Evolutionary conservation across 192 early-diverging fungal genomes (phyloP).

Genomic region (Mortierella claussenii): DNA sequence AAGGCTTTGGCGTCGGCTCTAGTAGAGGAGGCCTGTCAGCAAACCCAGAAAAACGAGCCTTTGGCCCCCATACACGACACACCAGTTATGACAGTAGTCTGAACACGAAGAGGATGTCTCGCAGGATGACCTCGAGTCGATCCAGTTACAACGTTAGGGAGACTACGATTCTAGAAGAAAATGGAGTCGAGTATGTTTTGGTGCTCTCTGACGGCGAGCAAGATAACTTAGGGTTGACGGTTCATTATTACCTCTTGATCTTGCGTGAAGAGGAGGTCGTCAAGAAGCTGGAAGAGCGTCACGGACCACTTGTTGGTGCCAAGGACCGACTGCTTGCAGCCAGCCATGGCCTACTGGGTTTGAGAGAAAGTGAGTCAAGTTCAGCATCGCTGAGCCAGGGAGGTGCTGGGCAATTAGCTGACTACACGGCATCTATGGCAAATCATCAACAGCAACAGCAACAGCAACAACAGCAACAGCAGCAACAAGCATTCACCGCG

Average conservation of each 20-base stretch:
- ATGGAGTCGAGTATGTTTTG: slow-evolving; percentile 45
- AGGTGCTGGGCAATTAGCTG: not conserved
- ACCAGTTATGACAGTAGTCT: slow-evolving; percentile 44
- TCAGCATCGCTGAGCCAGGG: slow-evolving; percentile 3
- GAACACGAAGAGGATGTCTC: slow-evolving; percentile 22
- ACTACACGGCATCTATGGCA: not conserved
- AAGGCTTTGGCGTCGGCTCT: slow-evolving; percentile 32
- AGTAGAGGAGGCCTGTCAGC: slow-evolving; percentile 16
- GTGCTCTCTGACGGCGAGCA: slow-evolving; percentile 40
- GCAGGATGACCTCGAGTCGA: slow-evolving; percentile 31
- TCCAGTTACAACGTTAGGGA: slow-evolving; percentile 38
- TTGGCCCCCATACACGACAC: slow-evolving; percentile 32
- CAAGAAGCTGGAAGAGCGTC: slow-evolving; percentile 47
- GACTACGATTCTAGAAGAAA: slow-evolving; percentile 27
- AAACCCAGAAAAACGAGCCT: slow-evolving; percentile 9
- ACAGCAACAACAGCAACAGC: slow-evolving; percentile 10
- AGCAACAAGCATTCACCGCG: slow-evolving; percentile 1
- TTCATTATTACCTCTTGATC: slow-evolving; percentile 45
- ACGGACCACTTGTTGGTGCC: slow-evolving; percentile 37
- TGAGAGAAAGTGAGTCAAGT: not conserved
- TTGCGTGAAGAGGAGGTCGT: slow-evolving; percentile 47
- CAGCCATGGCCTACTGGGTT: slow-evolving; percentile 3
- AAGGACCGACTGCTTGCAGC: slow-evolving; percentile 37
- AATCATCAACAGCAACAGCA: slow-evolving; percentile 11
- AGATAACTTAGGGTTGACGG: slow-evolving; percentile 35